phyloP scores from a whole-genome alignment of 2,329 filamentous ascomycete species.

The Fusarium domesticum region DNA sequence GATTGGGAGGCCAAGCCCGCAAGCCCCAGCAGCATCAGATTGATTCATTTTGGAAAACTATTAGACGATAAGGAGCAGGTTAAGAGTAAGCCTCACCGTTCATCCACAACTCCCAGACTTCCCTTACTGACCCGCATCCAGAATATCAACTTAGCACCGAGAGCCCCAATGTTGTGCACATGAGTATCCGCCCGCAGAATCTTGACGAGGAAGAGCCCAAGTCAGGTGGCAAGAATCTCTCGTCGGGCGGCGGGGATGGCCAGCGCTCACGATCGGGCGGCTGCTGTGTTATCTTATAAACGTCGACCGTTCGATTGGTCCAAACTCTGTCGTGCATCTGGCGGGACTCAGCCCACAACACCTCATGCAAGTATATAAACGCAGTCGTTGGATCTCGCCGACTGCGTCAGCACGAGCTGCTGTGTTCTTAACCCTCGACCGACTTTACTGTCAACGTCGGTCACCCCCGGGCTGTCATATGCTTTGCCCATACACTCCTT shows the following conservation, averaged over 20 bases:
- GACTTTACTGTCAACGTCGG: too few relatives aligned
- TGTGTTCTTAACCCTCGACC: too few relatives aligned
- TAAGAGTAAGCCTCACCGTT: conserved; percentile 60
- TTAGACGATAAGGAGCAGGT: conserved; percentile 83
- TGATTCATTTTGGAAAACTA: conserved; percentile 90
- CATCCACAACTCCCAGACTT: neutral
- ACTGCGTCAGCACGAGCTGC: neutral
- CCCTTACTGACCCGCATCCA: conserved; percentile 38
- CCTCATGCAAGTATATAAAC: neutral
- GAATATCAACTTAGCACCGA: conserved; percentile 77
- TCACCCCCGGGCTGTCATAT: conserved; percentile 1
- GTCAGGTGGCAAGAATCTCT: conserved; percentile 53
- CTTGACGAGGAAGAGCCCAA: conserved; percentile 78
- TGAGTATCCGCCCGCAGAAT: conserved; percentile 86
- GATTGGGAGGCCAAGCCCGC: conserved; percentile 88
- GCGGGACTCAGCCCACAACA: conserved; percentile 1
- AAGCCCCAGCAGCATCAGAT: conserved; percentile 81
- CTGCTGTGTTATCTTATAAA: conserved; percentile 53
- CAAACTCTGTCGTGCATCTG: conserved; percentile 5
- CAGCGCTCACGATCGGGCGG: conserved; percentile 41
- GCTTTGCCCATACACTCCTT: conserved; percentile 16
- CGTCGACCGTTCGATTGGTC: conserved; percentile 5
- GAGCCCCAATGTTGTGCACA: conserved; percentile 83
- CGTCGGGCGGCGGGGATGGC: conserved; percentile 41
- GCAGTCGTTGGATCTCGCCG: neutral